A percentile compares a stretch with the other conserved stretches of the same genome.
These are phyloP conservation scores for Pyrenula massariospora DNA, from an alignment of 495 filamentous ascomycete genomes.

Conservation along the genomic window DNA sequence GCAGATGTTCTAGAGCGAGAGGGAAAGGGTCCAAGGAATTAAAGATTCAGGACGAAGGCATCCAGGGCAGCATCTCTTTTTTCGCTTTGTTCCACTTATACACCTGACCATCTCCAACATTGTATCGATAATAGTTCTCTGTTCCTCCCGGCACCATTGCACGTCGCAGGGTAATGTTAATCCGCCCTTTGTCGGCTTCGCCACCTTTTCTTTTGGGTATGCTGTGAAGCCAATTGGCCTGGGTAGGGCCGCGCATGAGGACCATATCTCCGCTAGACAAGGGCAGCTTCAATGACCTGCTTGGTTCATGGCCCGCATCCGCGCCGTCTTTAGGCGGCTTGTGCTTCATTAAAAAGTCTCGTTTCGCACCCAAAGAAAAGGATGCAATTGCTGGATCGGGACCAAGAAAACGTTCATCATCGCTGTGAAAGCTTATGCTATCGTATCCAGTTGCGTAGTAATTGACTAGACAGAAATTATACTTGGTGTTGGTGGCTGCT, in stretches of 20 bases:
- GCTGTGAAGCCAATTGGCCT: slow-evolving; percentile 60
- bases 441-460: slow-evolving; percentile 62
- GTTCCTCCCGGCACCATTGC: slow-evolving; percentile 53
- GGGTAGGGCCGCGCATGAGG: slow-evolving; percentile 57
- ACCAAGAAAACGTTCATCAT: slow-evolving; percentile 66
- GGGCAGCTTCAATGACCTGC: slow-evolving; percentile 43
- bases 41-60: background rate
- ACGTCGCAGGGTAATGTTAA: slow-evolving; percentile 65
- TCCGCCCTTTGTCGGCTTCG: slow-evolving; percentile 44
- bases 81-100: slow-evolving; percentile 46
- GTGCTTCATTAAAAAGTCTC: slow-evolving; percentile 64
- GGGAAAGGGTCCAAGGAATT: background rate
- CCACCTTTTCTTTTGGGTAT: slow-evolving; percentile 59
- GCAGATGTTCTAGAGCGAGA: background rate
- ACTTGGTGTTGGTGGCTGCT: slow-evolving; percentile 38
- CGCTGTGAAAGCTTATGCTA: slow-evolving; percentile 64
- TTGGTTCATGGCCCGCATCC: slow-evolving; percentile 1
- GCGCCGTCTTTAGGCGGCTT: slow-evolving; percentile 30
- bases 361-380: slow-evolving; percentile 49
- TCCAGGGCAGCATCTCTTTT: slow-evolving; percentile 44
- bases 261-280: slow-evolving; percentile 60
- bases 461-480: slow-evolving; percentile 68
- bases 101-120: slow-evolving; percentile 53
- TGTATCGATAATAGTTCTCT: slow-evolving; percentile 65
- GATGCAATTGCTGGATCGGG: slow-evolving; percentile 56